Conservation (phyloP, 202 grass and related monocot species). For the Zizania palustris region DNA sequence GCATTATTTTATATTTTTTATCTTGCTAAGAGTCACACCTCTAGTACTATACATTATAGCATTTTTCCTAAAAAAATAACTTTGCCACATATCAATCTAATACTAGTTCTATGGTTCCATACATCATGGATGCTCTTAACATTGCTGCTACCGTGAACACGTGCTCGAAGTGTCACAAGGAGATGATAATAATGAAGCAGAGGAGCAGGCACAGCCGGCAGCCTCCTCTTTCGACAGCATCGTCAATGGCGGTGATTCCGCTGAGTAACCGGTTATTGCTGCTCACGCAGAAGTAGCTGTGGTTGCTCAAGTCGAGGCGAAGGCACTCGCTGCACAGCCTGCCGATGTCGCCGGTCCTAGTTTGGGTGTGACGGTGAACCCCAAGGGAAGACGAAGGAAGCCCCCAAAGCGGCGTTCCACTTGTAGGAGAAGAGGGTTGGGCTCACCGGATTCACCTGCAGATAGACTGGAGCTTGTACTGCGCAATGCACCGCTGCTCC, state of each 20-base stretch:
- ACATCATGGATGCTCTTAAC: too few relatives aligned
- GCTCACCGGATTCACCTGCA: conserved; percentile 78
- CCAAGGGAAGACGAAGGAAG: conserved; percentile 57
- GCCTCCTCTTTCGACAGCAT: conserved; percentile 82
- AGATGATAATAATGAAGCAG: conserved; percentile 81
- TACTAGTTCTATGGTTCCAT: too few relatives aligned
- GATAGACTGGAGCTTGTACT: conserved; percentile 76
- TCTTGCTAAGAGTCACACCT: too few relatives aligned
- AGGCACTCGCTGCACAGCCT: conserved; percentile 21
- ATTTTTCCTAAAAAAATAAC: too few relatives aligned
- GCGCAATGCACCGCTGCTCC: conserved; percentile 64
- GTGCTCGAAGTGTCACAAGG: conserved; percentile 99
- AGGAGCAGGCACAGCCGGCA: conserved; percentile 67
- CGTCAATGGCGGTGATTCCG: conserved; percentile 53
- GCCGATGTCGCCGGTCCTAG: conserved; percentile 41
- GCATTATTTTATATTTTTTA: too few relatives aligned
- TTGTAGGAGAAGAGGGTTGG: conserved; percentile 79
- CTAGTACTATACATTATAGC: too few relatives aligned
- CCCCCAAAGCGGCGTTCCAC: conserved; percentile 59
- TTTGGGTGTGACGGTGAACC: conserved; percentile 17
- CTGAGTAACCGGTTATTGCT: conserved; percentile 36
- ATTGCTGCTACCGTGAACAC: conserved; percentile 84
- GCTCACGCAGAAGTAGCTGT: conserved; percentile 20
- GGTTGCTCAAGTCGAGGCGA: conserved; percentile 35
- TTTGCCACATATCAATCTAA: too few relatives aligned